These are phyloP conservation scores for Sarocladiaceae sp. DNA, from an alignment of 2,329 filamentous ascomycete genomes.

Conservation along the genomic window DNA sequence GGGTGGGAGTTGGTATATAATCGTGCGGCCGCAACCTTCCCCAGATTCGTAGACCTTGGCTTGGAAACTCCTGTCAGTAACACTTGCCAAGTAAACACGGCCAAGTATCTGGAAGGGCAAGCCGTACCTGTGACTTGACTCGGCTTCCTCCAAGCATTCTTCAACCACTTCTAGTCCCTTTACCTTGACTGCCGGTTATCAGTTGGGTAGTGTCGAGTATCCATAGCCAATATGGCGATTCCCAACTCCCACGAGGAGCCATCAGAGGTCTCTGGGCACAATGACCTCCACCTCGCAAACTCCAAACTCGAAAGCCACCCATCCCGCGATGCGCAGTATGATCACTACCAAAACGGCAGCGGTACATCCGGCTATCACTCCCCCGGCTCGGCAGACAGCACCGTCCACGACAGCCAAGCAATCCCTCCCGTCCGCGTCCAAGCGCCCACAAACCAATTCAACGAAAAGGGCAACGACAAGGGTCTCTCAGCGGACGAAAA, in stretches of 20 bases:
- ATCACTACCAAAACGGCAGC: background rate
- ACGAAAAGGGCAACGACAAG: conserved; percentile 30
- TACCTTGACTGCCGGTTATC: no score
- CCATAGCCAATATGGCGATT: conserved; percentile 4
- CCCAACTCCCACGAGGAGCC: conserved; percentile 32
- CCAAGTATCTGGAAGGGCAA: background rate
- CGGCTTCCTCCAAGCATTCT: no score
- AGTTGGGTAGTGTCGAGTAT: no score
- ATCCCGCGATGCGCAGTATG: background rate
- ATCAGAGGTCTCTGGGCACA: conserved; percentile 29
- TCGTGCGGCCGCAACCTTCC: background rate
- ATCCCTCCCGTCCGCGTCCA: background rate
- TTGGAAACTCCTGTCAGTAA: background rate
- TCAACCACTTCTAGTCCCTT: no score
- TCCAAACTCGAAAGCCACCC: conserved; percentile 28
- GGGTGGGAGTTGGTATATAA: background rate
- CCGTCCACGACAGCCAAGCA: background rate
- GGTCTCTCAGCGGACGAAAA: conserved; percentile 28
- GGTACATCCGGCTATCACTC: background rate
- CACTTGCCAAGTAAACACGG: background rate
- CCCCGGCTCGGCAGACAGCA: conserved; percentile 11
- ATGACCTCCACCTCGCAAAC: conserved; percentile 31
- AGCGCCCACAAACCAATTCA: conserved; percentile 9
- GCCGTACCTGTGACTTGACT: no score
- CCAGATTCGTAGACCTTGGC: background rate